Evolutionary conservation across 2,329 filamentous ascomycete species (phyloP).

Genomic region (Zalaria obscura): DNA sequence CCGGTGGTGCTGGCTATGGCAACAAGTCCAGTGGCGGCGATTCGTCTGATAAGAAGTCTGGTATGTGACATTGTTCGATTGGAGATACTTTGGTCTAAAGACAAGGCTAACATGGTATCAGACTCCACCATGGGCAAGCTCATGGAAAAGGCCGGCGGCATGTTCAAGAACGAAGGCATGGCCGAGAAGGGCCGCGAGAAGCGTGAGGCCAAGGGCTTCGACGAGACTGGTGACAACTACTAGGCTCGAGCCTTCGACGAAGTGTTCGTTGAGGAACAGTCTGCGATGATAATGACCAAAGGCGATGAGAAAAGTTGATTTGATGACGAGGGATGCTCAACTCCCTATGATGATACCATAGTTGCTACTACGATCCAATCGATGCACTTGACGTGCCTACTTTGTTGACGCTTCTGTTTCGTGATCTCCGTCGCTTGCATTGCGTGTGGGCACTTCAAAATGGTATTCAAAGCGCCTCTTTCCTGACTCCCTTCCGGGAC

Average conservation of each 20-base stretch:
- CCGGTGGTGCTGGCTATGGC: constrained; percentile 21
- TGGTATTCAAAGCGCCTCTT: too few species aligned
- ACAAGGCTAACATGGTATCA: constrained; percentile 6
- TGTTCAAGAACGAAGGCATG: constrained; percentile 34
- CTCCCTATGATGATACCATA: too few species aligned
- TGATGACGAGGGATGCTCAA: too few species aligned
- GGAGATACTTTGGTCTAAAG: not conserved
- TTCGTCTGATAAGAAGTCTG: not conserved
- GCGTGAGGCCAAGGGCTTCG: constrained; percentile 23
- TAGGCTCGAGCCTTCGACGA: not conserved
- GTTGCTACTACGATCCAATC: too few species aligned
- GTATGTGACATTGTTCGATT: not conserved
- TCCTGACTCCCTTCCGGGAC: too few species aligned
- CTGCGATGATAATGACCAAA: too few species aligned
- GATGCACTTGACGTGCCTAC: too few species aligned
- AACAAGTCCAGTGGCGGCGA: constrained; percentile 16
- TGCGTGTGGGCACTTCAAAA: too few species aligned
- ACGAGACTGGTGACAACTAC: not conserved
- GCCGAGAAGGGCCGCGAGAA: constrained; percentile 36
- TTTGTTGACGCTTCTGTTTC: too few species aligned
- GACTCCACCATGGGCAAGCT: constrained; percentile 42
- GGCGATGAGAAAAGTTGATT: too few species aligned
- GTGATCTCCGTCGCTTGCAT: too few species aligned
- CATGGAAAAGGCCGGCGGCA: constrained; percentile 42
- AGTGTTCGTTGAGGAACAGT: too few species aligned